Evolutionary conservation across 139 green algal genomes (phyloP), one percentile per base, ranked within the genome.

Genomic region (Zygnema circumcarinatum): DNA sequence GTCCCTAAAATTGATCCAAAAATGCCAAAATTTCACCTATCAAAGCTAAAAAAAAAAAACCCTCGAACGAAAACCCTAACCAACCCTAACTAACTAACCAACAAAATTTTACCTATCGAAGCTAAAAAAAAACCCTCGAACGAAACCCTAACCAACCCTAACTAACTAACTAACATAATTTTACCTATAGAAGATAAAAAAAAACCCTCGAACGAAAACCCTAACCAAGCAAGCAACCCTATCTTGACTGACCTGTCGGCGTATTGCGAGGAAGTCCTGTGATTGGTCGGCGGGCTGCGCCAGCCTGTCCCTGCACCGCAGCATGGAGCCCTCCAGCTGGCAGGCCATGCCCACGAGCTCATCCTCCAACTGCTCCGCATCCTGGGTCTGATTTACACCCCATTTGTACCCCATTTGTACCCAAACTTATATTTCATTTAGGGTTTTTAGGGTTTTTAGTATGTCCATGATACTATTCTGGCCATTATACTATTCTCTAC

Each of bases 311-410:
- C 53, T 92, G n/a, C 35, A 78, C 35, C 40, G 33, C 42, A 95
- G 76, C 89, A 92, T 91, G 62, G 88, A 94, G 22, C 32, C 38
- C 86, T 96, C 86, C 88, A 96, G 74, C 88, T 96, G 89, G 25
- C 89, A 90, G 20, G 94, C 94, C 69, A 92, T 88, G 2, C 85
- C 67, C 33, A 96, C 92, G 29, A 98, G 90, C 54, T 96, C 92
- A 1, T 80, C 69, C 90, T 97, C 96, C 42, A 98, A 91, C 0
- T 76, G 85, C 11, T 92, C 94, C 32, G 94, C 94, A 84, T 98
- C 95, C 2, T 93, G 89, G n/a, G 87, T 29, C 76, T 84, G 76
- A 36, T 84, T 25, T 25, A 62, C 16, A 62, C 47, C 47, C 47
- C 16, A 7, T 16, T 25, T 25, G 16, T 16, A 62, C 16, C 47